phyloP scores from a whole-genome alignment of 306 rosid species.

The Sophora flavescens region DNA sequence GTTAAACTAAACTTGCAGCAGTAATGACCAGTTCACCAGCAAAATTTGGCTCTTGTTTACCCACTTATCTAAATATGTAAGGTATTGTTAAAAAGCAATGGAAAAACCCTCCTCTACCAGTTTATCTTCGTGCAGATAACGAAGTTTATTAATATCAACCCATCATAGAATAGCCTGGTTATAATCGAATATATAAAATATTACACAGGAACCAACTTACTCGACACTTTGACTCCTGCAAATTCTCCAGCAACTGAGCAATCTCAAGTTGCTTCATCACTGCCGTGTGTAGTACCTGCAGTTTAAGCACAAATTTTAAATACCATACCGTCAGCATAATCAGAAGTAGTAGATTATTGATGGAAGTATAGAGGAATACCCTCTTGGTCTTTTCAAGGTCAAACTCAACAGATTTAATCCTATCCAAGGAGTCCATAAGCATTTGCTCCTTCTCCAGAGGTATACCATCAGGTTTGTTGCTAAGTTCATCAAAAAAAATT shows the following conservation, averaged over 20 bases:
- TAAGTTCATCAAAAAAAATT: slow-evolving; percentile 65
- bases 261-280: slow-evolving; percentile 87
- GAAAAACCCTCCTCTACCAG: neutral
- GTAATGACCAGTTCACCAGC: neutral
- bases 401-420: slow-evolving; percentile 88
- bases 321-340: slow-evolving; percentile 8
- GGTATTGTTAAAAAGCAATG: neutral
- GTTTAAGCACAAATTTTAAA: slow-evolving; percentile 26
- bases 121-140: slow-evolving; percentile 8
- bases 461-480: slow-evolving; percentile 75
- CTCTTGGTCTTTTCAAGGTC: slow-evolving; percentile 93
- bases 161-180: neutral
- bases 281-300: slow-evolving; percentile 78
- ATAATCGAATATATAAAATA: neutral
- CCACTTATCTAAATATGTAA: too few species aligned
- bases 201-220: slow-evolving; percentile 62
- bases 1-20: neutral
- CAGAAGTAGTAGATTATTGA: slow-evolving; percentile 25
- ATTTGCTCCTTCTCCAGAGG: slow-evolving; percentile 88
- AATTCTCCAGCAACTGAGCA: slow-evolving; percentile 67
- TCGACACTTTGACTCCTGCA: slow-evolving; percentile 62
- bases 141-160: neutral
- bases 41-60: neutral
- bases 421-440: slow-evolving; percentile 83
- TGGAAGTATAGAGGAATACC: slow-evolving; percentile 58